Evolutionary conservation across 78 protist species (phyloP).

Genomic region (Pelomyxa schiedti): DNA sequence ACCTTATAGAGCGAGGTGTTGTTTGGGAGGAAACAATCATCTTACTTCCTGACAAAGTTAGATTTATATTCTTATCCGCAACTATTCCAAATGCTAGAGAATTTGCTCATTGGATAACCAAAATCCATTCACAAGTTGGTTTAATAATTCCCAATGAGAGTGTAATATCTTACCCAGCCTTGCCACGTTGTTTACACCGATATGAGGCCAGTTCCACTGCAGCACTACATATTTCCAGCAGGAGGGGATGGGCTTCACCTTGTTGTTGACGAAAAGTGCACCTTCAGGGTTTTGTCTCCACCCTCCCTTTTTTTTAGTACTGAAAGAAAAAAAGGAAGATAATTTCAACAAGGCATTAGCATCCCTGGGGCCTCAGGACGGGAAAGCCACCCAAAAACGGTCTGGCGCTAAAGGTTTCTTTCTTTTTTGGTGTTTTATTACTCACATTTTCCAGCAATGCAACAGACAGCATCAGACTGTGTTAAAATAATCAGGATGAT

Average conservation of each 20-base stretch:
- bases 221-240: conserved; percentile 58
- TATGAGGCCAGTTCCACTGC: conserved; percentile 89
- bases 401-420: neutral
- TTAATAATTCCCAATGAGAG: no score
- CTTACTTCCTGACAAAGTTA: conserved; percentile 66
- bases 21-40: conserved; percentile 95
- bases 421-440: neutral
- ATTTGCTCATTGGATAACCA: conserved; percentile 89
- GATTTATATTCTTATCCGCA: conserved; percentile 75
- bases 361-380: neutral
- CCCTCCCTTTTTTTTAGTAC: neutral
- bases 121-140: conserved; percentile 25
- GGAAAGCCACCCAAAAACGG: neutral
- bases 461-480: conserved; percentile 35
- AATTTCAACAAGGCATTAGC: conserved; percentile 54
- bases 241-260: conserved; percentile 77
- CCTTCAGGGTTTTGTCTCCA: conserved; percentile 38
- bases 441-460: conserved; percentile 15
- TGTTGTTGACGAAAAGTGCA: conserved; percentile 66
- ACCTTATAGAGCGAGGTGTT: conserved; percentile 86
- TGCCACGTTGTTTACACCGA: conserved; percentile 70
- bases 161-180: no score
- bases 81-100: conserved; percentile 87
- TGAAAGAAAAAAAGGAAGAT: conserved; percentile 38
- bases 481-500: conserved; percentile 70